Evolutionary conservation across 306 rosid species (phyloP), one percentile per base, ranked within the genome.

Genomic region (Cyamopsis tetragonoloba): DNA sequence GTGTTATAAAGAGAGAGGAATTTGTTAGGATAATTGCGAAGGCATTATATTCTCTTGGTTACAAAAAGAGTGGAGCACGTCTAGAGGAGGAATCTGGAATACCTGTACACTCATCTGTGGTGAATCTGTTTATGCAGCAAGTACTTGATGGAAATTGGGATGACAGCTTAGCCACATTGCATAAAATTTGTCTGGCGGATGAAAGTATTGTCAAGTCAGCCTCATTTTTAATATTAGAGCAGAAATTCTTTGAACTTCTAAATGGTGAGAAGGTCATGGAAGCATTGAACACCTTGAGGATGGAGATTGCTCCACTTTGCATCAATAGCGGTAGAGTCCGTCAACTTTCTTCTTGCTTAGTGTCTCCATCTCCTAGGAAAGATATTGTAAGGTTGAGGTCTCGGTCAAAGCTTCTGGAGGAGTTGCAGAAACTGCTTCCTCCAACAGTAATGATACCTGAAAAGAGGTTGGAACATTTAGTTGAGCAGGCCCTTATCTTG

Each of bases 1-100:
- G 97, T 76, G 88, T 95, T 49, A 84, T 95, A 48, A 88, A 80
- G 72, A 85, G 73, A 65, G 97, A 80, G 10, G 99, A 95, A 70
- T 95, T 95, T 79, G 99, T 95, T n/a, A 81, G 97, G 68, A 86
- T 95, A 65, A 90, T 95, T 28, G 96, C 96, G 1, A 95, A 82
- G 79, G 99, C 99, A 3, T 76, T 95, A 38, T 91, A 91, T 68
- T 88, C 97, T 47, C 96, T 95, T 70, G 99, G 99, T 55, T 95
- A 88, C 63, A 70, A 66, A 69, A 91, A 86, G 77, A 91, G 92
- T 66, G 91, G 97, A 11, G 97, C 90, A 7, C 80, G 30, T 76
- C 66, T 95, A 49, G 99, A 95, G 80, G 97, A 91, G 78, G 99
- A 95, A 77, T 95, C 99, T 1, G 99, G 99, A 20, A 95, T 95